These are phyloP conservation scores for Linnemannia exigua DNA, from an alignment of 192 early-diverging fungal genomes.

Conservation along the genomic window DNA sequence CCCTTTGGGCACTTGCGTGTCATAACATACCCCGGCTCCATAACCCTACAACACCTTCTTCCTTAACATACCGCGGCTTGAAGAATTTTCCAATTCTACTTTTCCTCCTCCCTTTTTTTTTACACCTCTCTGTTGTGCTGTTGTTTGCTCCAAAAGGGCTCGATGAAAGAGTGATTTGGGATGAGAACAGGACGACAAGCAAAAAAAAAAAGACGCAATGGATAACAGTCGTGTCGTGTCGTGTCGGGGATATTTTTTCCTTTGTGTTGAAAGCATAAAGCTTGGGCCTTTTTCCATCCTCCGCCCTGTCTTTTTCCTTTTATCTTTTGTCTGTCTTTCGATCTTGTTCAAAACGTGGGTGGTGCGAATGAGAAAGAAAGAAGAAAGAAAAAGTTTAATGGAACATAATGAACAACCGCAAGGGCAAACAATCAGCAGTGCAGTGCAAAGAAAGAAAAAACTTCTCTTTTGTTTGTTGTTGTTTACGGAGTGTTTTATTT, in stretches of 20 bases:
- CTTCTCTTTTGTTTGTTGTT: not conserved
- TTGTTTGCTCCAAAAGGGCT: not conserved
- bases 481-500: constrained; percentile 7
- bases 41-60: not conserved
- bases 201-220: not conserved
- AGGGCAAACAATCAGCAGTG: not conserved
- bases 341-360: not conserved
- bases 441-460: not conserved
- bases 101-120: constrained; percentile 1
- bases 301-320: not conserved
- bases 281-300: constrained; percentile 9
- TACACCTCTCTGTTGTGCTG: too few species aligned
- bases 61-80: not conserved
- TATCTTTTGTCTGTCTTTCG: not conserved
- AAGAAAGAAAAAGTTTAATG: too few species aligned
- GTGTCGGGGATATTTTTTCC: not conserved
- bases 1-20: not conserved
- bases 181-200: not conserved
- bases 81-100: constrained; percentile 7
- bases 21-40: not conserved
- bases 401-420: not conserved
- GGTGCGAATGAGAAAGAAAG: not conserved
- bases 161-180: not conserved
- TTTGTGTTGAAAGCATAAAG: constrained; percentile 3
- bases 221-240: constrained; percentile 3